Percentiles rank a stretch among this genome's conserved stretches.
phyloP scores from a whole-genome alignment of 2,329 filamentous ascomycete genomes.

The Alternaria ventricosa region DNA sequence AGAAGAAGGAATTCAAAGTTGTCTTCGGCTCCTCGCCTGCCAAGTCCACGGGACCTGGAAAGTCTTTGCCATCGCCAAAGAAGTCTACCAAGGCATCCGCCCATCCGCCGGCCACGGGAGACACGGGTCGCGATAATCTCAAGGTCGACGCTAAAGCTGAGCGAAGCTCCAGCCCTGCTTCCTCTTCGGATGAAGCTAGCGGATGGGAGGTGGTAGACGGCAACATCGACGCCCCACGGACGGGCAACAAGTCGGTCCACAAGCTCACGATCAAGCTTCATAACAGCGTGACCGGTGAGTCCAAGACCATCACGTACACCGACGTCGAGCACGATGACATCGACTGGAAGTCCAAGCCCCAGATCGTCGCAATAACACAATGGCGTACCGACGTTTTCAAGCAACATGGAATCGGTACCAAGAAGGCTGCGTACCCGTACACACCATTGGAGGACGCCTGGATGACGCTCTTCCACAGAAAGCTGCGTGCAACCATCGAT shows the following conservation, averaged over 20 bases:
- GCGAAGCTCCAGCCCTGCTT: neutral
- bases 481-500: conserved; percentile 9
- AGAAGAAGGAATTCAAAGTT: neutral
- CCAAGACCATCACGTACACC: neutral
- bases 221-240: neutral
- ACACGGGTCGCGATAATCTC: neutral
- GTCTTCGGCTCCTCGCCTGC: neutral
- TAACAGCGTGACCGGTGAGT: neutral
- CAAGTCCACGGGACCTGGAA: neutral
- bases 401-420: neutral
- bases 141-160: neutral
- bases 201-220: conserved; percentile 4
- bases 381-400: conserved; percentile 9
- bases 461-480: conserved; percentile 17
- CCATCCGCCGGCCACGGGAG: neutral
- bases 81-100: neutral
- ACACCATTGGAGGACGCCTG: conserved; percentile 20
- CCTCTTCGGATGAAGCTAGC: neutral
- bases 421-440: neutral
- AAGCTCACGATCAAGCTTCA: neutral
- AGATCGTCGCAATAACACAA: conserved; percentile 1
- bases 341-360: conserved; percentile 4
- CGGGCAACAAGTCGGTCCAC: neutral
- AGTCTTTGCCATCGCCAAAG: neutral
- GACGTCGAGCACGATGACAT: neutral